Percentiles rank a stretch among this genome's conserved stretches.
Evolutionary conservation across 805 yeast species (phyloP).

Genomic region (Naumovozyma baii): DNA sequence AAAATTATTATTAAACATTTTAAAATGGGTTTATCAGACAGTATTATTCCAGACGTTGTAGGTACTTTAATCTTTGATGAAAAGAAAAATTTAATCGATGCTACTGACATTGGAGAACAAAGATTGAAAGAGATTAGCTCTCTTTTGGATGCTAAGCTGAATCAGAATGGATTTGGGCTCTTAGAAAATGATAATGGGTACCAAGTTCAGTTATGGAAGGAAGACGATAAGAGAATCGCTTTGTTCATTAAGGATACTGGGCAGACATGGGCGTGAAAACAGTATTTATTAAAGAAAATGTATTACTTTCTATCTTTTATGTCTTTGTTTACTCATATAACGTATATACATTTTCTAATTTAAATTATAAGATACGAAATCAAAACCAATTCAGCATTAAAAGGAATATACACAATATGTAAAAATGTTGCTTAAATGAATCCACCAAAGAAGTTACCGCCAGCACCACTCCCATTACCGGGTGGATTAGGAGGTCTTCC

Average conservation of each 20-base stretch:
- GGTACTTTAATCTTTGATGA: constrained; percentile 28
- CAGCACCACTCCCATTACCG: constrained; percentile 5
- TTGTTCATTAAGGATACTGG: not conserved
- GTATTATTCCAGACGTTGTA: constrained; percentile 13
- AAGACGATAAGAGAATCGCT: not conserved
- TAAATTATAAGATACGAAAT: too few relatives aligned
- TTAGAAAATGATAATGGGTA: not conserved
- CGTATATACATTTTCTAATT: not conserved
- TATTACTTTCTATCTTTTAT: not conserved
- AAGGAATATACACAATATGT: too few relatives aligned
- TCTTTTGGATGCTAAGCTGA: constrained; percentile 16
- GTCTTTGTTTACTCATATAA: not conserved
- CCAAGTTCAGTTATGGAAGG: not conserved
- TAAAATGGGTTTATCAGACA: not conserved
- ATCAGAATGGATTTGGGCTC: constrained; percentile 19
- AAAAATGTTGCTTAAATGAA: not conserved
- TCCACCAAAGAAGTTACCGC: constrained; percentile 3
- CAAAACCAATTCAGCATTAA: too few relatives aligned
- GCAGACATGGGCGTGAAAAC: not conserved
- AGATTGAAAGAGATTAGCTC: constrained; percentile 20
- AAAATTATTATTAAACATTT: not conserved
- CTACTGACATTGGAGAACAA: constrained; percentile 25
- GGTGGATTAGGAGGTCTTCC: constrained; percentile 12
- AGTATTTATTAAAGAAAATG: too few relatives aligned
- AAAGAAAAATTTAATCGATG: constrained; percentile 23